Base-by-base conservation (phyloP, 352 stramenopile species). In the Pelagophyceae sp. region DNA sequence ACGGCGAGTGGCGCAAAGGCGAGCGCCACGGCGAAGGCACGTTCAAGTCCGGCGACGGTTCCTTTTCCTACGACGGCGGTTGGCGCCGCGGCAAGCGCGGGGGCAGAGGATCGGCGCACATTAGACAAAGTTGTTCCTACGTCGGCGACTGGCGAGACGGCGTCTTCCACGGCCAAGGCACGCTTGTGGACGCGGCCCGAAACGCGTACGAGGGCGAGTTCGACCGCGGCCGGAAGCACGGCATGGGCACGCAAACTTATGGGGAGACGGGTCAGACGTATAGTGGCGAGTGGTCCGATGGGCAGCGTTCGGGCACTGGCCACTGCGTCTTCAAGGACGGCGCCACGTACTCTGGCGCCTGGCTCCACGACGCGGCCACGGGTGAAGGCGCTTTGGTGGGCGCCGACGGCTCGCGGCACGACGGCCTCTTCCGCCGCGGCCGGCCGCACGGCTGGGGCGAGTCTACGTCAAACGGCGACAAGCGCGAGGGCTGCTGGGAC, bases 121-220 rank as follows among this genome's bases (percentile, higher is more conserved):
- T n/a, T 2, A n/a, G n/a, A n/a, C n/a, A n/a, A n/a, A n/a, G n/a
- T n/a, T n/a, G n/a, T n/a, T 50, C 63, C 63, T 72, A 72, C 63
- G 63, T 17, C 11, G 63, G 63, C 31, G 1, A 6, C 6, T 72
- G 63, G 63, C 29, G 35, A 6, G 35, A 72, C 63, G 35, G 40
- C 35, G 63, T 29, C 29, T 72, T 72, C 63, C 31, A 72, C 63
- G 63, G 63, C 35, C 2, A 25, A 11, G 63, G 63, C 29, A 29
- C 27, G 6, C 35, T 72, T 1, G 63, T 72, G 5, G 63, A 72
- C 63, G 3, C 6, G 11, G 63, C 63, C 6, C 15, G 35, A 29
- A 72, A 72, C 35, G 6, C 29, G 29, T 72, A 72, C 63, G 6
- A 35, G 3, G 63, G 63, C 6, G 63, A 72, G n/a, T 72, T 72